Evolutionary conservation across 192 early-diverging fungal genomes (phyloP).

Genomic region (Podila epigama): DNA sequence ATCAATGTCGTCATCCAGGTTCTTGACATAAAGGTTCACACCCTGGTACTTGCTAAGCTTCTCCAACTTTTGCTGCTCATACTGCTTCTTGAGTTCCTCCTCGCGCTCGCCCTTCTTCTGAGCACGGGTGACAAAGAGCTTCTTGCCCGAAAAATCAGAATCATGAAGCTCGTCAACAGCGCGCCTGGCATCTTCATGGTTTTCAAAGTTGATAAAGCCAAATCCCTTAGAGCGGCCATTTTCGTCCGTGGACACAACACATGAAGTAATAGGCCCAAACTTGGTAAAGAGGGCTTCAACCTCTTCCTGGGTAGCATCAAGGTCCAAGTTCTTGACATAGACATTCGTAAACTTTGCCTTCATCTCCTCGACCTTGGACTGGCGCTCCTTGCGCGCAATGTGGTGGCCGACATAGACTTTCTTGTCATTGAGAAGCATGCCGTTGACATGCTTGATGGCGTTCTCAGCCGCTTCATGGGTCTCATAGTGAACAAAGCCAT

Average conservation of each 20-base stretch:
- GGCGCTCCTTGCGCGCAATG: slow-evolving; percentile 88
- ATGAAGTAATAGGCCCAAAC: slow-evolving; percentile 85
- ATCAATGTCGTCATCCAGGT: slow-evolving; percentile 94
- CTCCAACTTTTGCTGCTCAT: slow-evolving; percentile 93
- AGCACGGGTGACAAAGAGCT: slow-evolving; percentile 92
- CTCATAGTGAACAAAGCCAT: slow-evolving; percentile 99
- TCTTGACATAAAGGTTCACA: slow-evolving; percentile 98
- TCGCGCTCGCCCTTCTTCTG: slow-evolving; percentile 98
- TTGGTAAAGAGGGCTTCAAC: slow-evolving; percentile 77
- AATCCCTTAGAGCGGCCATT: slow-evolving; percentile 90
- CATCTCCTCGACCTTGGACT: slow-evolving; percentile 85
- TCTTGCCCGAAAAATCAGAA: slow-evolving; percentile 85
- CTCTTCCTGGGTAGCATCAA: slow-evolving; percentile 76
- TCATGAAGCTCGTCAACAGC: slow-evolving; percentile 94
- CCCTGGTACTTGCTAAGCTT: slow-evolving; percentile 98
- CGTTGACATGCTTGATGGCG: slow-evolving; percentile 97
- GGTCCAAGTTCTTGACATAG: slow-evolving; percentile 94
- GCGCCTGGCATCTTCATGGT: slow-evolving; percentile 83
- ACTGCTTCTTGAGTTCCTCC: slow-evolving; percentile 93
- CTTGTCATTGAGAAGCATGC: slow-evolving; percentile 98
- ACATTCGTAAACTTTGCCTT: slow-evolving; percentile 95
- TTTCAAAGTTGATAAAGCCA: slow-evolving; percentile 95
- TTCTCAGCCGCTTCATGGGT: slow-evolving; percentile 87
- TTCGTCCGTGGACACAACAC: slow-evolving; percentile 74
- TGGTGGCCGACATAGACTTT: slow-evolving; percentile 94